These are phyloP conservation scores for Cyclotella cryptica DNA, from an alignment of 108 stramenopile species.

Conservation along the genomic window DNA sequence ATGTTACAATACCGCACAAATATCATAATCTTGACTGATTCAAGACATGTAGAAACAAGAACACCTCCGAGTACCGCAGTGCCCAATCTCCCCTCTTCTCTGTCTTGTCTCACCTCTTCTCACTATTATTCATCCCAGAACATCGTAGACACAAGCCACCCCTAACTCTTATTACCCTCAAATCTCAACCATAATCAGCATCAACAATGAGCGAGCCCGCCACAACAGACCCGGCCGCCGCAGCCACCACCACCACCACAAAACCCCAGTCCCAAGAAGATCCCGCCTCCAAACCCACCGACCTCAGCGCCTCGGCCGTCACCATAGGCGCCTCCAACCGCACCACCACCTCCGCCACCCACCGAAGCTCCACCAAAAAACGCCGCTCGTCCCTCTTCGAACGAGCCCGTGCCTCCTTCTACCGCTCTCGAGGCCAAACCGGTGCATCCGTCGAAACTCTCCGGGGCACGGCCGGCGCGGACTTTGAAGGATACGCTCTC, in stretches of 20 bases:
- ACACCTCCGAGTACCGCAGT: too few species aligned
- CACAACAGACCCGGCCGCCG: not conserved
- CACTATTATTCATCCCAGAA: too few species aligned
- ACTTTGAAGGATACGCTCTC: constrained; percentile 77
- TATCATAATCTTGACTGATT: too few species aligned
- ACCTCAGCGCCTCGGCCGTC: not conserved
- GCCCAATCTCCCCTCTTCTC: too few species aligned
- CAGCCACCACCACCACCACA: not conserved
- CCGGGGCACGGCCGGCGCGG: constrained; percentile 76
- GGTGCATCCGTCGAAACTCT: constrained; percentile 76
- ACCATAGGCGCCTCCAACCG: constrained; percentile 17
- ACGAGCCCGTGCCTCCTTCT: constrained; percentile 42
- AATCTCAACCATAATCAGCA: not conserved
- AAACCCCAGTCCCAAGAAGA: constrained; percentile 19
- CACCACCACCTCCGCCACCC: not conserved
- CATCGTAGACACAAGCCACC: too few species aligned
- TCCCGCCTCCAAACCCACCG: not conserved
- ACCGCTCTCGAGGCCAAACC: constrained; percentile 63
- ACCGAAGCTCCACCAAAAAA: not conserved
- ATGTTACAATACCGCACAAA: too few species aligned
- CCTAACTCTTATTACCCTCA: too few species aligned
- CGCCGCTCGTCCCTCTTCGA: constrained; percentile 46
- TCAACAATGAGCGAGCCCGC: not conserved
- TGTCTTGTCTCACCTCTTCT: too few species aligned
- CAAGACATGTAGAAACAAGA: too few species aligned